A percentile compares a stretch with the other conserved stretches of the same genome.
These are phyloP conservation scores for Tuctoria greenei DNA, from an alignment of 176 grass and related monocot species.

Conservation along the genomic window DNA sequence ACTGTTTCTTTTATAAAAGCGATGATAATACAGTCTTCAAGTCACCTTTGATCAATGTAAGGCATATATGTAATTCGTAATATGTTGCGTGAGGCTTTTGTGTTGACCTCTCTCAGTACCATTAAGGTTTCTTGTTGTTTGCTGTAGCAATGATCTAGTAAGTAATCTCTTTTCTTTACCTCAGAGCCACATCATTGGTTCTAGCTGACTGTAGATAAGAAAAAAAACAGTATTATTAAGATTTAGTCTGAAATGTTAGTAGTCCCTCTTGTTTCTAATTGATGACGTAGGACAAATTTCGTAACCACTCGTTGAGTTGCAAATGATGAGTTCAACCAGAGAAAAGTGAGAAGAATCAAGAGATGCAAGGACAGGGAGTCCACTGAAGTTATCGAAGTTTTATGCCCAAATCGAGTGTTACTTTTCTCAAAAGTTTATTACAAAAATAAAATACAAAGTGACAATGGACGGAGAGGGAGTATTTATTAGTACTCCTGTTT, in stretches of 20 bases:
- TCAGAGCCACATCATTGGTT: background rate
- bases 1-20: background rate
- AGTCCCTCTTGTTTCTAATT: background rate
- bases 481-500: no score
- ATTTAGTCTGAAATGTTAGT: background rate
- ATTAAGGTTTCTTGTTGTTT: background rate
- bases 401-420: no score
- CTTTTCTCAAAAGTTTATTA: no score
- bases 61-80: no score
- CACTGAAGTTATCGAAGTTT: no score
- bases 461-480: no score
- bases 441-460: no score
- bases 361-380: no score
- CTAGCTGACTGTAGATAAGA: no score
- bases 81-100: background rate
- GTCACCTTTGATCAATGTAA: background rate
- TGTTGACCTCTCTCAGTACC: background rate
- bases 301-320: no score
- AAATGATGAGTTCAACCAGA: no score
- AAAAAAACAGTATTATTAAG: background rate
- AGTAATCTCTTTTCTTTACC: background rate
- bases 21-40: background rate
- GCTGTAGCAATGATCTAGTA: background rate
- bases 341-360: no score
- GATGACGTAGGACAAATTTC: background rate